A percentile compares a stretch with the other conserved stretches of the same genome.
Evolutionary conservation across 73 alveolate genomes (phyloP).

Genomic region (Tetrahymena elliotti): DNA sequence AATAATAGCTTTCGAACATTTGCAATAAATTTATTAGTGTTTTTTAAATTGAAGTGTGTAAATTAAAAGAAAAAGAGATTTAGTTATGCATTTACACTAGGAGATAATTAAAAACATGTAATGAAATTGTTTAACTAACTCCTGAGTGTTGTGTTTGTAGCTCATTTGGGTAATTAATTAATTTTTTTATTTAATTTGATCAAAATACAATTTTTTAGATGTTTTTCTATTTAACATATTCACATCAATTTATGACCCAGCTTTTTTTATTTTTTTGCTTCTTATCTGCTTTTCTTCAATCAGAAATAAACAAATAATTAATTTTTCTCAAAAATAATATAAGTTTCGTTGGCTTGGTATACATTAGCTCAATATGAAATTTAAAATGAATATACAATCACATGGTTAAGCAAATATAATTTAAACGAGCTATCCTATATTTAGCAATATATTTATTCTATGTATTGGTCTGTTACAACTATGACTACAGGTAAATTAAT

Average conservation of each 20-base stretch:
- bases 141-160: neutral
- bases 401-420: neutral
- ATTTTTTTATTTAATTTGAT: neutral
- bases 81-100: neutral
- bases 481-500: neutral
- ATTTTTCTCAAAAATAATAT: neutral
- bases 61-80: neutral
- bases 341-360: neutral
- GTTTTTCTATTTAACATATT: too few species aligned
- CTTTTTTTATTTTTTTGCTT: too few species aligned
- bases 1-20: neutral
- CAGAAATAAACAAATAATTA: too few species aligned
- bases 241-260: too few species aligned
- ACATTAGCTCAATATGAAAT: neutral
- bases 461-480: neutral
- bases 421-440: neutral
- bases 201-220: neutral
- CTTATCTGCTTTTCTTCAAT: too few species aligned
- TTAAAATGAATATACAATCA: neutral
- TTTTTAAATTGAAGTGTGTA: neutral
- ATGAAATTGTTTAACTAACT: neutral
- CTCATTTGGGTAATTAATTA: neutral
- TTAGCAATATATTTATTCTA: neutral
- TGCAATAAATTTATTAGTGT: neutral
- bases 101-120: neutral